These are phyloP conservation scores for Spinellus fusiger DNA, from an alignment of 192 early-diverging fungal species.

Conservation along the genomic window DNA sequence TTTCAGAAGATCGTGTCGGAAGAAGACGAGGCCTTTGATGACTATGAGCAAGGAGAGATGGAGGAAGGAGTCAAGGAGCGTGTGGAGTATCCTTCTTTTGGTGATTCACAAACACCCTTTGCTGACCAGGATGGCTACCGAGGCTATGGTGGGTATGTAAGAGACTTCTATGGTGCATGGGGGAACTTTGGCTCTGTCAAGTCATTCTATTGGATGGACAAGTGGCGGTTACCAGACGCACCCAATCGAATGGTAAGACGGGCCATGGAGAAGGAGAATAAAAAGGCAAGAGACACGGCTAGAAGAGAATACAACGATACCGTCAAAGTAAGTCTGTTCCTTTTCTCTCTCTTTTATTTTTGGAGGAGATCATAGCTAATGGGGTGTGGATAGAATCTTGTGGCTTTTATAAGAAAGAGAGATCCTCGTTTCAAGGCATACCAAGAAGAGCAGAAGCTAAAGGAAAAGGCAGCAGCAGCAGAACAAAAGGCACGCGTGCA, in stretches of 20 bases:
- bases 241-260: conserved; percentile 76
- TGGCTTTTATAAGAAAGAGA: conserved; percentile 73
- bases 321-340: conserved; percentile 44
- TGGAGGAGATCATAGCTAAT: neutral
- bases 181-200: conserved; percentile 75
- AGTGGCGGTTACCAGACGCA: conserved; percentile 74
- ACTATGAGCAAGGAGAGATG: conserved; percentile 37
- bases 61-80: conserved; percentile 16
- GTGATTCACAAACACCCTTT: conserved; percentile 56
- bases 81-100: conserved; percentile 61
- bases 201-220: conserved; percentile 92
- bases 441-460: conserved; percentile 45
- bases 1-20: conserved; percentile 78
- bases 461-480: conserved; percentile 48
- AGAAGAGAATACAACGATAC: conserved; percentile 70
- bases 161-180: conserved; percentile 80
- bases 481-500: conserved; percentile 56
- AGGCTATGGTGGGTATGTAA: conserved; percentile 36
- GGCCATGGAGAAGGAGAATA: conserved; percentile 91
- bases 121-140: conserved; percentile 48
- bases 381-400: conserved; percentile 47
- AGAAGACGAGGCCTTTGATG: conserved; percentile 57
- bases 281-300: conserved; percentile 69
- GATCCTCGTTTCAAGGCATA: conserved; percentile 84
- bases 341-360: neutral